These are phyloP conservation scores for Epichloe aotearoae DNA, from an alignment of 2,329 filamentous ascomycete species.

Conservation along the genomic window DNA sequence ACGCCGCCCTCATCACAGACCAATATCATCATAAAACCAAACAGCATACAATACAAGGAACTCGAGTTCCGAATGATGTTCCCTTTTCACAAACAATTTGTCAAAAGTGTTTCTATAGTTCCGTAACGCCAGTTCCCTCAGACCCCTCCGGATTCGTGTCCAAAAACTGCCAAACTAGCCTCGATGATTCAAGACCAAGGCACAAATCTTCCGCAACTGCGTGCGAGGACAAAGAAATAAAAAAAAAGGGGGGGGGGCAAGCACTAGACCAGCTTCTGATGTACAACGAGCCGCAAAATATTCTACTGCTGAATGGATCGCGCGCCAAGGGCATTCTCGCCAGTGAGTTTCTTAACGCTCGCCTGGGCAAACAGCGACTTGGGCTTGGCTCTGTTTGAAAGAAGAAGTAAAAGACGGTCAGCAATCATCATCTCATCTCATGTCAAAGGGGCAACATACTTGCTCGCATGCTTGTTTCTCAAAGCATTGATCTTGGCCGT, in stretches of 20 bases:
- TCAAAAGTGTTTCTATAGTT: not conserved
- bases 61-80: not conserved
- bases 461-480: constrained; percentile 67
- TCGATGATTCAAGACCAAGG: not conserved
- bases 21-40: not conserved
- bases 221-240: not conserved
- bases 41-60: not conserved
- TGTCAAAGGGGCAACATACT: constrained; percentile 38
- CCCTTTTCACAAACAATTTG: not conserved
- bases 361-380: constrained; percentile 56
- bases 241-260: not conserved
- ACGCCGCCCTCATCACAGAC: not conserved
- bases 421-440: no score
- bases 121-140: constrained; percentile 2
- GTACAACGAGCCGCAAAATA: not conserved
- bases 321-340: constrained; percentile 29
- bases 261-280: not conserved
- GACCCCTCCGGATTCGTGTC: not conserved
- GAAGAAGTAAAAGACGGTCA: not conserved
- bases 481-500: constrained; percentile 70
- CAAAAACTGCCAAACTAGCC: not conserved
- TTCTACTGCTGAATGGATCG: constrained; percentile 20
- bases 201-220: not conserved
- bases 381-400: constrained; percentile 41
- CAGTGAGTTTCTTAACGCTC: constrained; percentile 47